Percentiles rank a stretch among this genome's conserved stretches.
Conservation (phyloP, 2,329 filamentous ascomycete species). For the Coniella lustricola region DNA sequence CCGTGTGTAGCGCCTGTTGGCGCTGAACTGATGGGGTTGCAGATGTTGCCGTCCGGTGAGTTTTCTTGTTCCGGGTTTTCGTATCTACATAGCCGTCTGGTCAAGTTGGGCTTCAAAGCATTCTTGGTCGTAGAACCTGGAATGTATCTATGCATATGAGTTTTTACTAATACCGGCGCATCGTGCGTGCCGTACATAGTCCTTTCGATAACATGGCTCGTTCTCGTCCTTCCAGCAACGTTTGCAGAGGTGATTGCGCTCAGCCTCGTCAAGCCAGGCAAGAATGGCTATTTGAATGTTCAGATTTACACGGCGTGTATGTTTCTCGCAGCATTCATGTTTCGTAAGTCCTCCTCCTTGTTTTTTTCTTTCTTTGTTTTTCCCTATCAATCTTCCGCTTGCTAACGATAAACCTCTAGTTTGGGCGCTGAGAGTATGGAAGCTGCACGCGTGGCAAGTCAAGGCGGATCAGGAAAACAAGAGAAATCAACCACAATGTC, state of each 20-base stretch:
- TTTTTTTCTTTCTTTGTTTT: neutral
- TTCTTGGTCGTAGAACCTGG: neutral
- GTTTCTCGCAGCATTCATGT: conserved; percentile 49
- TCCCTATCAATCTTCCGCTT: neutral
- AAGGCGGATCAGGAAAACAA: conserved; percentile 24
- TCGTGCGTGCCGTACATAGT: conserved; percentile 21
- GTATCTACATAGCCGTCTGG: neutral
- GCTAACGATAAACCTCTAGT: conserved; percentile 20
- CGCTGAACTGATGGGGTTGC: conserved; percentile 67
- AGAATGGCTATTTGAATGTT: conserved; percentile 42
- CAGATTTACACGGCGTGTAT: conserved; percentile 56
- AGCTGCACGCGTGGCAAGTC: conserved; percentile 32
- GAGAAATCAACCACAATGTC: conserved; percentile 21
- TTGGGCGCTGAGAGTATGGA: conserved; percentile 38
- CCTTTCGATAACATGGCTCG: conserved; percentile 65
- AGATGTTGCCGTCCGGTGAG: conserved; percentile 55
- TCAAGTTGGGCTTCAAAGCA: neutral
- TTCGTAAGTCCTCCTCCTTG: conserved; percentile 24
- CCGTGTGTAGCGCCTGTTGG: conserved; percentile 61
- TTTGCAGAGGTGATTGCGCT: conserved; percentile 61
- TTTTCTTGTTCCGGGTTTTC: neutral
- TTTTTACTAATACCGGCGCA: neutral
- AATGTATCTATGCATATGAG: neutral
- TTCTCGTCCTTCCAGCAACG: conserved; percentile 62
- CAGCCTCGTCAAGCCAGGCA: conserved; percentile 38